Conservation (phyloP, 2,329 filamentous ascomycete species). For the Cladosporium phlei region DNA sequence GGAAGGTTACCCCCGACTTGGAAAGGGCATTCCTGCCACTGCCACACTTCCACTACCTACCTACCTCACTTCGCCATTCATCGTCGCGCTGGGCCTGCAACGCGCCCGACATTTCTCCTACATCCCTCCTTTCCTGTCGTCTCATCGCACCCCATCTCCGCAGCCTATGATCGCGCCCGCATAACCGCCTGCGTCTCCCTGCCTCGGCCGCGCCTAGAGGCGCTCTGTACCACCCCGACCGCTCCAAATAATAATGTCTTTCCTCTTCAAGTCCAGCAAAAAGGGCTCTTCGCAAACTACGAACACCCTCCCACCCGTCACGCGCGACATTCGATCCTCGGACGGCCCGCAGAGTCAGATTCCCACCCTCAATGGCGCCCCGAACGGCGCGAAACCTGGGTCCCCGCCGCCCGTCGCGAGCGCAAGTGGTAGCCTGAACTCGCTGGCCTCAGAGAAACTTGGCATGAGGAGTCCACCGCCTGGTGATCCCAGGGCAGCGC, state of each 20-base stretch:
- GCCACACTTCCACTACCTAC: background rate
- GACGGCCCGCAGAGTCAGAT: slow-evolving; percentile 45
- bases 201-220: slow-evolving; percentile 11
- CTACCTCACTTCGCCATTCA: background rate
- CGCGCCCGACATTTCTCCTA: slow-evolving; percentile 9
- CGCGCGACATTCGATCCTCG: slow-evolving; percentile 53
- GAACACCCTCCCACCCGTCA: slow-evolving; percentile 48
- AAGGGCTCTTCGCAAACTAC: slow-evolving; percentile 26
- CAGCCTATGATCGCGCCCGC: slow-evolving; percentile 12
- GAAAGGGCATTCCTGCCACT: too few species aligned
- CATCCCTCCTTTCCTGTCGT: background rate
- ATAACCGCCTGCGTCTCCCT: slow-evolving; percentile 7
- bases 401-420: slow-evolving; percentile 58
- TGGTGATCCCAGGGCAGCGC: background rate
- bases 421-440: slow-evolving; percentile 45
- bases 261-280: slow-evolving; percentile 48
- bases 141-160: background rate
- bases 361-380: slow-evolving; percentile 44
- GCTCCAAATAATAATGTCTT: slow-evolving; percentile 39
- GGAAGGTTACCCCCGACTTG: too few species aligned
- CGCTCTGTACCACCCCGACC: slow-evolving; percentile 8
- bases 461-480: slow-evolving; percentile 12
- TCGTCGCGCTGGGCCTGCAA: background rate
- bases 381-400: slow-evolving; percentile 23
- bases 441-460: slow-evolving; percentile 19